phyloP scores from a whole-genome alignment of 2,329 filamentous ascomycete genomes.

The Fusarium sp. region DNA sequence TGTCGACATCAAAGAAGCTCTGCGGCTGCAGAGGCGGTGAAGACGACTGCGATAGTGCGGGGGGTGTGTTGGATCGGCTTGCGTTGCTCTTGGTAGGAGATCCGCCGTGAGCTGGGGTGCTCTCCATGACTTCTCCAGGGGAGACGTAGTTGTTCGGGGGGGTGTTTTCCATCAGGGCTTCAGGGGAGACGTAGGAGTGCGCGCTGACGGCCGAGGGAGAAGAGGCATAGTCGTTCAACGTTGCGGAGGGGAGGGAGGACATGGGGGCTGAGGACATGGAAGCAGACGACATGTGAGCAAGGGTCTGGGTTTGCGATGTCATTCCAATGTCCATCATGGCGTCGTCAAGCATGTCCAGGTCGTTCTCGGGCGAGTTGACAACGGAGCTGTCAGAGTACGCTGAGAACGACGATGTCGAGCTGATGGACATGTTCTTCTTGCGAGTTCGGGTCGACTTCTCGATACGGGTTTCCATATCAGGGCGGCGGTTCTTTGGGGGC shows the following conservation, averaged over 20 bases:
- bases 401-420: constrained; percentile 66
- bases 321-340: constrained; percentile 58
- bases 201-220: constrained; percentile 56
- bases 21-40: constrained; percentile 62
- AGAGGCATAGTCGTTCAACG: constrained; percentile 48
- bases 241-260: constrained; percentile 49
- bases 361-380: constrained; percentile 64
- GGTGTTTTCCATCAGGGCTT: constrained; percentile 55
- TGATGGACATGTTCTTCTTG: constrained; percentile 65
- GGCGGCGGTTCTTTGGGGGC: constrained; percentile 69
- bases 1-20: constrained; percentile 61
- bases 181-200: constrained; percentile 62
- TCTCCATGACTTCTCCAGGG: constrained; percentile 58
- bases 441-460: constrained; percentile 68
- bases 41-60: constrained; percentile 70
- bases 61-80: constrained; percentile 69
- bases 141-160: constrained; percentile 55
- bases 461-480: constrained; percentile 66
- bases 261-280: constrained; percentile 62
- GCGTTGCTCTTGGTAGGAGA: constrained; percentile 64
- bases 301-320: constrained; percentile 40
- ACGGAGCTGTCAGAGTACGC: constrained; percentile 69
- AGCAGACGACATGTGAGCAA: constrained; percentile 60
- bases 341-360: constrained; percentile 61
- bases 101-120: constrained; percentile 51